Percentiles rank a stretch among this genome's conserved stretches.
Conservation (phyloP, 176 grass and related monocot species). For the Thalia dealbata region DNA sequence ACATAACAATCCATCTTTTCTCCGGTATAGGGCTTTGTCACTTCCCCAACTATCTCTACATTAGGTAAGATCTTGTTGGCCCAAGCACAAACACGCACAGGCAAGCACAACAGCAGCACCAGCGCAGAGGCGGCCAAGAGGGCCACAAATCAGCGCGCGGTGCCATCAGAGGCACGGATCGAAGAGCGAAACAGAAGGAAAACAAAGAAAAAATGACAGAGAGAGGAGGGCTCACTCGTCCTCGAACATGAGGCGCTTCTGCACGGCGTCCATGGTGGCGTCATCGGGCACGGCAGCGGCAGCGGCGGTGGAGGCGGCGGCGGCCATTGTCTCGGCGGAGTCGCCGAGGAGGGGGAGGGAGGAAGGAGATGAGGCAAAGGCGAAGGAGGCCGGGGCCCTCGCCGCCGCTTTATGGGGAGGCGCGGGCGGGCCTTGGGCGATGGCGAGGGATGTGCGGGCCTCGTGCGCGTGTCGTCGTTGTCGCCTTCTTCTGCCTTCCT, state of each 20-base stretch:
- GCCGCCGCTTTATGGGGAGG: background rate
- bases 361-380: background rate
- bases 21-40: too few relatives aligned
- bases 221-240: constrained; percentile 52
- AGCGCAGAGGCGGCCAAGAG: background rate
- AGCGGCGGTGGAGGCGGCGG: constrained; percentile 19
- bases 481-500: too few relatives aligned
- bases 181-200: background rate
- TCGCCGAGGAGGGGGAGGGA: background rate
- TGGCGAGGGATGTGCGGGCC: background rate
- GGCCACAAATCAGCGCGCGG: background rate
- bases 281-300: constrained; percentile 23
- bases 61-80: too few relatives aligned
- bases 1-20: too few relatives aligned
- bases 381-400: too few relatives aligned
- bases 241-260: constrained; percentile 96
- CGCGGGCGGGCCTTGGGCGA: background rate
- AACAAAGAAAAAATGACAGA: background rate
- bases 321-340: constrained; percentile 16
- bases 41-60: too few relatives aligned
- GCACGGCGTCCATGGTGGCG: constrained; percentile 79
- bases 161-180: background rate
- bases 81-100: background rate
- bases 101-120: too few relatives aligned
- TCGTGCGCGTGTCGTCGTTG: background rate